Conservation (phyloP, 2,329 filamentous ascomycete species). For the Moelleriella libera region DNA sequence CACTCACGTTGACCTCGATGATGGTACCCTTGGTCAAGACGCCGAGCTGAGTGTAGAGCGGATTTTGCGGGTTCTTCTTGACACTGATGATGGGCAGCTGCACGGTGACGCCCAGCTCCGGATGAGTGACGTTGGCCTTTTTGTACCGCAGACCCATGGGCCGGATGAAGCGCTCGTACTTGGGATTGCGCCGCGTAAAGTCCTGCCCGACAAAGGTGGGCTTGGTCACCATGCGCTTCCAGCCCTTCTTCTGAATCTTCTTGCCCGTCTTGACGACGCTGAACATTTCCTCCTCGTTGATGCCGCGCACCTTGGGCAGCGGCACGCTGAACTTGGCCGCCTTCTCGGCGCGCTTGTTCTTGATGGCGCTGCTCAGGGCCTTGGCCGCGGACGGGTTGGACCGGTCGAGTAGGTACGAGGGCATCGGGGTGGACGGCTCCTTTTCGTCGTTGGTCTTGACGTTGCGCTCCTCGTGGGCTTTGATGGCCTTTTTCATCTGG, state of each 20-base stretch:
- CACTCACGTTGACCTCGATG: slow-evolving; percentile 85
- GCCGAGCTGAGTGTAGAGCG: slow-evolving; percentile 83
- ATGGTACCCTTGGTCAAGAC: slow-evolving; percentile 70
- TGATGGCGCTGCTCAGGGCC: slow-evolving; percentile 72
- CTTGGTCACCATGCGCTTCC: slow-evolving; percentile 56
- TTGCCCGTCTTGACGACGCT: slow-evolving; percentile 92
- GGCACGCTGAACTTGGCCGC: slow-evolving; percentile 87
- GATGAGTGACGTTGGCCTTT: slow-evolving; percentile 47
- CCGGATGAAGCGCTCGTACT: slow-evolving; percentile 46
- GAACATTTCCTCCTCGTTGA: slow-evolving; percentile 95
- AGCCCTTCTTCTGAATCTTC: slow-evolving; percentile 76
- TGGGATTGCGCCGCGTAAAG: slow-evolving; percentile 80
- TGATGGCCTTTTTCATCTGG: slow-evolving; percentile 91
- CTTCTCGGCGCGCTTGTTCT: slow-evolving; percentile 90
- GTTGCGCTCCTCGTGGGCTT: slow-evolving; percentile 89
- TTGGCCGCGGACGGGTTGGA: slow-evolving; percentile 43
- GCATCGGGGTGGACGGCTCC: slow-evolving; percentile 68
- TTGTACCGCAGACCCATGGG: slow-evolving; percentile 37
- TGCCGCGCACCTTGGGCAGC: slow-evolving; percentile 80
- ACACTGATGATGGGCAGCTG: slow-evolving; percentile 65
- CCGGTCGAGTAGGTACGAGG: slow-evolving; percentile 90
- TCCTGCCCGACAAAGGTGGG: slow-evolving; percentile 69
- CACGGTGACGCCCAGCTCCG: slow-evolving; percentile 73
- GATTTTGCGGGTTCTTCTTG: slow-evolving; percentile 63
- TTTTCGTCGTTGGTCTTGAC: slow-evolving; percentile 78